Evolutionary conservation across 306 rosid species (phyloP).

Genomic region (Fragaria vesca): DNA sequence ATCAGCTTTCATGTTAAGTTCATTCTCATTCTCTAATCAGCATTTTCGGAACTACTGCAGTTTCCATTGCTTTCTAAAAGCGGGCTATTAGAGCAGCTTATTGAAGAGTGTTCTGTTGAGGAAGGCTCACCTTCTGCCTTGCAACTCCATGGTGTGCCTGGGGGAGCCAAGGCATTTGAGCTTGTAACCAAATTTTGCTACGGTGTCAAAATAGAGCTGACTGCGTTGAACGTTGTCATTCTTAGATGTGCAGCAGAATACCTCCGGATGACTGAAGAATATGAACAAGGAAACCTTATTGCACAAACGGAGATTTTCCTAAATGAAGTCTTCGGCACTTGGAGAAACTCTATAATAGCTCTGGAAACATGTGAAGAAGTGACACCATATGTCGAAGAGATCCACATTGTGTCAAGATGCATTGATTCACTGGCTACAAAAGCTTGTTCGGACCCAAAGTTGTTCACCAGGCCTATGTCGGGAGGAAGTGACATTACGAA

Average conservation of each 20-base stretch:
- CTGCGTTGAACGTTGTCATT: constrained; percentile 59
- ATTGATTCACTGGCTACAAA: constrained; percentile 77
- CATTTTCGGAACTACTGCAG: constrained; percentile 39
- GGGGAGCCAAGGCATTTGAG: constrained; percentile 74
- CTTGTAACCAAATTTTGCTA: constrained; percentile 70
- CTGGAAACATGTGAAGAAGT: constrained; percentile 74
- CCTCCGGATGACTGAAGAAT: constrained; percentile 69
- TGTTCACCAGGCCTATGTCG: constrained; percentile 48
- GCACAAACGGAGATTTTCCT: constrained; percentile 54
- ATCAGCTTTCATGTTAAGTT: constrained; percentile 1
- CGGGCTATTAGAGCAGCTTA: constrained; percentile 64
- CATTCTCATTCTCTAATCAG: constrained; percentile 18
- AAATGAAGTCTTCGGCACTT: constrained; percentile 54
- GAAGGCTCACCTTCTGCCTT: constrained; percentile 47
- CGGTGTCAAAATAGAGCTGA: constrained; percentile 58
- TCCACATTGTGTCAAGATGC: constrained; percentile 72
- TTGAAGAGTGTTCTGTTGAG: constrained; percentile 45
- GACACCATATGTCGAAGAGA: constrained; percentile 56
- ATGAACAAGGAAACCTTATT: constrained; percentile 66
- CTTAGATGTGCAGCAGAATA: constrained; percentile 85
- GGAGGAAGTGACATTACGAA: constrained; percentile 29
- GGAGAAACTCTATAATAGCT: constrained; percentile 66
- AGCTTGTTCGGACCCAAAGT: constrained; percentile 61
- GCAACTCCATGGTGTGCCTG: constrained; percentile 75
- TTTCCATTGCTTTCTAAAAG: constrained; percentile 90